A percentile compares a stretch with the other conserved stretches of the same genome.
phyloP scores from a whole-genome alignment of 345 rosid species.

The Garcia nutans region DNA sequence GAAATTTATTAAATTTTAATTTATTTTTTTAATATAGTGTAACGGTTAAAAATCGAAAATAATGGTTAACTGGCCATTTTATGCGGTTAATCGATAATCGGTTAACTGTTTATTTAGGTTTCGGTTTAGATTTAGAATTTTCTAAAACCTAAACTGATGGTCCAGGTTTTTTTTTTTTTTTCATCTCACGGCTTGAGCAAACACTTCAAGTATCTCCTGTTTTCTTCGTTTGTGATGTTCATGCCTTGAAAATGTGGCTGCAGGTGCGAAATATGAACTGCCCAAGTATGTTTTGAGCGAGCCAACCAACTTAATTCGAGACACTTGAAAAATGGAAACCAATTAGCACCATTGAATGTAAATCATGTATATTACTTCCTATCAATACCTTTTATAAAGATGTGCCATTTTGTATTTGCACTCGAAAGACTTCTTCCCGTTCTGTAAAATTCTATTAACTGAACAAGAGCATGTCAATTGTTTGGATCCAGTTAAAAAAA shows the following conservation, averaged over 20 bases:
- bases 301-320: conserved; percentile 68
- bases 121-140: no score
- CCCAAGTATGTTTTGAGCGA: conserved; percentile 80
- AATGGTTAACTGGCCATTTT: no score
- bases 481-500: conserved; percentile 5
- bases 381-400: no score
- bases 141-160: no score
- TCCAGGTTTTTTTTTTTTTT: no score
- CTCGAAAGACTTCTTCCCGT: neutral
- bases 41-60: no score
- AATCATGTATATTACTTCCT: conserved; percentile 24
- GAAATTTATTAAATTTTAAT: no score
- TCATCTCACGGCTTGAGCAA: no score
- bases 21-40: no score
- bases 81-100: no score
- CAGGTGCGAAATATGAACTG: conserved; percentile 82
- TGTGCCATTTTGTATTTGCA: neutral
- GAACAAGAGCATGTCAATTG: conserved; percentile 7
- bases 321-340: conserved; percentile 9
- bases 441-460: conserved; percentile 9
- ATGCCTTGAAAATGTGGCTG: conserved; percentile 17
- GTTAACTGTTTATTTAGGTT: no score
- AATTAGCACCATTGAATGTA: conserved; percentile 19
- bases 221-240: neutral
- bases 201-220: neutral